phyloP scores from a whole-genome alignment of 2,329 filamentous ascomycete genomes.

The Colletotrichum orbiculare region DNA sequence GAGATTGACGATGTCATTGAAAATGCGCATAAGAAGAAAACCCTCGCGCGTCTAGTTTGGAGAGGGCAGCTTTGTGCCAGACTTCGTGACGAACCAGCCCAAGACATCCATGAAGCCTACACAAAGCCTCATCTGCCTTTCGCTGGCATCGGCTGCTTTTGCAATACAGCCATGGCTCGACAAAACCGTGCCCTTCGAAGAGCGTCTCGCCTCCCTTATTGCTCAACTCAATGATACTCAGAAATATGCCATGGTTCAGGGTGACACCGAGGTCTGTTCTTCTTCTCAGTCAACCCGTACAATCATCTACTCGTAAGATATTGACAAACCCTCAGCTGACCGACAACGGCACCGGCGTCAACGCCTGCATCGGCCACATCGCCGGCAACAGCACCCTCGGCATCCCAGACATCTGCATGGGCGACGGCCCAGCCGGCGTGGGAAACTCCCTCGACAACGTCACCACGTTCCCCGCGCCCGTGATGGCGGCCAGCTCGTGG shows the following conservation, averaged over 20 bases:
- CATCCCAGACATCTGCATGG: slow-evolving; percentile 15
- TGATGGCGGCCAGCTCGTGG: slow-evolving; percentile 38
- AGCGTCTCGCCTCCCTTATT: neutral
- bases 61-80: too few species aligned
- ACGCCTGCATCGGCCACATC: slow-evolving; percentile 23
- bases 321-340: neutral
- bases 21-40: too few species aligned
- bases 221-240: slow-evolving; percentile 7
- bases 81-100: too few species aligned
- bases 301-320: neutral
- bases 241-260: slow-evolving; percentile 16
- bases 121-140: neutral
- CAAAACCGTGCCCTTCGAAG: neutral
- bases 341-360: slow-evolving; percentile 19
- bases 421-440: slow-evolving; percentile 20
- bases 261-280: neutral
- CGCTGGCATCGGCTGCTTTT: neutral
- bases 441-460: slow-evolving; percentile 18
- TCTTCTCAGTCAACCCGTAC: too few species aligned
- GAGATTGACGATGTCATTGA: too few species aligned
- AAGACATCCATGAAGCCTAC: neutral
- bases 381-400: slow-evolving; percentile 4
- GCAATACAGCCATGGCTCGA: slow-evolving; percentile 2
- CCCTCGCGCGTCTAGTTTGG: too few species aligned
- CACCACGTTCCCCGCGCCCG: slow-evolving; percentile 5